Conservation (phyloP, 192 early-diverging fungal species). For the Rhizoclosmatium globosum region DNA sequence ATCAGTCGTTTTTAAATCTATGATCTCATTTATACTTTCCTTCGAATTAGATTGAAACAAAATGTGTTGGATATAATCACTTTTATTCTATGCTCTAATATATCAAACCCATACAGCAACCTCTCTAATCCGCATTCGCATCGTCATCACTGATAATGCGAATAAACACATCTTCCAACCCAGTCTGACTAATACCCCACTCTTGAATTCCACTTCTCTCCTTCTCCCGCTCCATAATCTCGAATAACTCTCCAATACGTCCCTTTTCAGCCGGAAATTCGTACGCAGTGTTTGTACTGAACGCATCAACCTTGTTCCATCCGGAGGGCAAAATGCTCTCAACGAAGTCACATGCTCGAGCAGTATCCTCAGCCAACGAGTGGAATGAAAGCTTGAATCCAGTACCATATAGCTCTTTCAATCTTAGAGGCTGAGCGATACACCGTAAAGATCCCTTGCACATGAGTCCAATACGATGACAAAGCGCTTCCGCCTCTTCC, state of each 20-base stretch:
- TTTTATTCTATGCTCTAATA: no score
- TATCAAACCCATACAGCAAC: no score
- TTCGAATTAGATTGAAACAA: no score
- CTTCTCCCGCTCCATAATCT: conserved; percentile 60
- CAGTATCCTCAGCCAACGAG: conserved; percentile 53
- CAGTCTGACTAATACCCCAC: conserved; percentile 75
- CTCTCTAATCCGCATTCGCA: conserved; percentile 20
- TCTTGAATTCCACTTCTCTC: conserved; percentile 66
- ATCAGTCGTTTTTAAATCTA: no score
- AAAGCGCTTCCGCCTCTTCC: conserved; percentile 78
- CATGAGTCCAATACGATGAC: conserved; percentile 81
- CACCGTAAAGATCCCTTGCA: conserved; percentile 78
- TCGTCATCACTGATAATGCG: conserved; percentile 45
- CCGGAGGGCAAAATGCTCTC: conserved; percentile 59
- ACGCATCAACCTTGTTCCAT: conserved; percentile 64
- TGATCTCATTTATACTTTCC: no score
- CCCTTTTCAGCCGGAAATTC: conserved; percentile 65
- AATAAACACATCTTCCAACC: conserved; percentile 76
- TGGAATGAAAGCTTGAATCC: conserved; percentile 74
- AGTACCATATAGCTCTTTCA: conserved; percentile 76
- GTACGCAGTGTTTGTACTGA: conserved; percentile 61
- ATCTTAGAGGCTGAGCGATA: conserved; percentile 67
- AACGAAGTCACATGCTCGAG: conserved; percentile 40
- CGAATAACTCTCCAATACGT: conserved; percentile 59
- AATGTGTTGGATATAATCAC: no score